A percentile compares a stretch with the other conserved stretches of the same genome.
phyloP scores from a whole-genome alignment of 192 early-diverging fungal species.

The Coemansia sp. region DNA sequence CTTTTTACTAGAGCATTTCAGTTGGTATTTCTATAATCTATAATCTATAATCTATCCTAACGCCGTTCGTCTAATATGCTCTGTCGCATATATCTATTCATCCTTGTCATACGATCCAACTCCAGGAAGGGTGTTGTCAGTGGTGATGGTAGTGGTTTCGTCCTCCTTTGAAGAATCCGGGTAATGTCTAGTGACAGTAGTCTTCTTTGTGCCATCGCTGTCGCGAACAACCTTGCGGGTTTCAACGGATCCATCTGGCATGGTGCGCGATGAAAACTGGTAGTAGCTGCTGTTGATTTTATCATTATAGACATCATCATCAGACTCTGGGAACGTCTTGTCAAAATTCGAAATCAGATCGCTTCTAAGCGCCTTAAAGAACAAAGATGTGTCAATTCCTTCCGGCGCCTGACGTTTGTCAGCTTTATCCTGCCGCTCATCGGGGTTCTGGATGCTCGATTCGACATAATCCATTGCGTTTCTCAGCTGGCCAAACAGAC shows the following conservation, averaged over 20 bases:
- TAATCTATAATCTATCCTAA: not conserved
- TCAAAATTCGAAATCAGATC: conserved; percentile 38
- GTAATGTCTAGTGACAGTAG: conserved; percentile 30
- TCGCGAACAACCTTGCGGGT: conserved; percentile 37
- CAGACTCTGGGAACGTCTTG: conserved; percentile 29
- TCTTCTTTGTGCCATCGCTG: conserved; percentile 29
- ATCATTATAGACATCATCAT: conserved; percentile 5
- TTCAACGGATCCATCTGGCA: conserved; percentile 52
- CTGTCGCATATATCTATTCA: not conserved
- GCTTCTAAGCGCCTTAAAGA: conserved; percentile 20
- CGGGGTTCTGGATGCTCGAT: conserved; percentile 21
- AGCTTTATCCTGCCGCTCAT: not conserved
- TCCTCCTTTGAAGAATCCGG: conserved; percentile 16
- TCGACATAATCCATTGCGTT: conserved; percentile 42
- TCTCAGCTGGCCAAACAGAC: conserved; percentile 41
- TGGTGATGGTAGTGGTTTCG: conserved; percentile 10
- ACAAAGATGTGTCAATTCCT: not conserved
- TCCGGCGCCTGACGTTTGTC: not conserved
- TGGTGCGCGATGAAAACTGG: conserved; percentile 35
- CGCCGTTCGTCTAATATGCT: not conserved
- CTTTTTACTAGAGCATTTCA: too few relatives aligned
- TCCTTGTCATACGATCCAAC: not conserved
- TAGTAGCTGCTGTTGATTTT: conserved; percentile 19
- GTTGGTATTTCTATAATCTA: too few relatives aligned
- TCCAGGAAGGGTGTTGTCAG: not conserved